Evolutionary conservation across 768 basidiomycete species (phyloP).

Genomic region (Cantharellus cinnabarinus): DNA sequence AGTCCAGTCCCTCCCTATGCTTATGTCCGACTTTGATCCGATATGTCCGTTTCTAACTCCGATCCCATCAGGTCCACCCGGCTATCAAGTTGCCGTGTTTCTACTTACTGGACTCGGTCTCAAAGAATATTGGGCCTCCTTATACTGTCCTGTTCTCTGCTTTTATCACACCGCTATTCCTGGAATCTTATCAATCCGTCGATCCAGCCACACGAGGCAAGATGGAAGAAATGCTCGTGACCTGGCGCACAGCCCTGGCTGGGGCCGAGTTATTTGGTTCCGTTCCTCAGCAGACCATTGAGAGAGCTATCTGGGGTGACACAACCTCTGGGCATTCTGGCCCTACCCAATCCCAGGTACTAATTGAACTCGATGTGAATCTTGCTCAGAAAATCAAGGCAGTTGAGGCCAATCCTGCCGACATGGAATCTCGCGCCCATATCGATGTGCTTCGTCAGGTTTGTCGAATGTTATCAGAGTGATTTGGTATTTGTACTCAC

Average conservation of each 20-base stretch:
- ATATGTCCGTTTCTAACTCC: constrained; percentile 6
- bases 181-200: constrained; percentile 73
- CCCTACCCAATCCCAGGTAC: constrained; percentile 55
- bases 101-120: constrained; percentile 90
- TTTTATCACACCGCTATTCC: constrained; percentile 65
- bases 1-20: constrained; percentile 7
- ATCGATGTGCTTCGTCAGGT: constrained; percentile 68
- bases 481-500: background rate
- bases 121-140: constrained; percentile 87
- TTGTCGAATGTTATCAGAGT: constrained; percentile 12
- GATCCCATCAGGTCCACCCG: constrained; percentile 46
- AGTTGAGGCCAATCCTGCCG: constrained; percentile 52
- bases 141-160: constrained; percentile 73
- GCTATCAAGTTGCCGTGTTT: constrained; percentile 85
- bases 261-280: constrained; percentile 72
- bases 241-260: constrained; percentile 76
- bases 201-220: constrained; percentile 71
- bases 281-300: constrained; percentile 61
- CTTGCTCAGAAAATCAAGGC: constrained; percentile 62
- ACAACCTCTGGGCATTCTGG: constrained; percentile 4
- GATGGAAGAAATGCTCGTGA: constrained; percentile 94
- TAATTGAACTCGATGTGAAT: constrained; percentile 65
- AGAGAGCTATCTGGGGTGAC: constrained; percentile 57
- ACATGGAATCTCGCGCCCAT: constrained; percentile 45
- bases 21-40: background rate